Base-by-base conservation (phyloP, 176 grass and related monocot species). In the Aegilops tauschii region DNA sequence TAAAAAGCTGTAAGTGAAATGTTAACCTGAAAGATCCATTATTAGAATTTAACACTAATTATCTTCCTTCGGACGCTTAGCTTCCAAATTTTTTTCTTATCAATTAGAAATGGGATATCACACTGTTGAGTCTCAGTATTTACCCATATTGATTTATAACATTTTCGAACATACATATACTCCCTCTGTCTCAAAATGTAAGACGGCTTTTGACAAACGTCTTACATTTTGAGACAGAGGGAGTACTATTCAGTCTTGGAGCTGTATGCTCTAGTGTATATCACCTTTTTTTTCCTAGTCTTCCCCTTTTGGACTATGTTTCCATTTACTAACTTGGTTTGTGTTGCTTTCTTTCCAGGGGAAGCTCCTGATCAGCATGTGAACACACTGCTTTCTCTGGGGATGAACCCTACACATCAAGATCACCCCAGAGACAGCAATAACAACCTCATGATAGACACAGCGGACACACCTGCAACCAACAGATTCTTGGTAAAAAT, bases 281-380 rank as follows among this genome's bases (percentile, higher is more conserved):
- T 61, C 70, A 54, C 16, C 50, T 3, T 54, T 54, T 56, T 32
- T 40, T 29, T 18, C 17, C 40, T 12, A 6, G 6, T 44, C 13
- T 84, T 10, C 52, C 52, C n/a, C n/a, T 74, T 83, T 12, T 47
- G 45, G 30, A 77, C 42, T 12, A 76, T 65, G 20, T 77, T 65
- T 87, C 9, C 68, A 34, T 54, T 63, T 73, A 73, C 47, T 65
- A 76, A 68, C 45, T 59, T 69, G 49, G 45, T 49, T n/a, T 52
- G 34, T 44, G 25, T 65, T 83, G 40, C 80, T 72, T 87, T 79
- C 0, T 86, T 85, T 91, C 10, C 58, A 91, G 90, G 82, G 32
- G 82, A 91, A 70, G 32, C 72, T 78, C 82, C 77, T 82, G 63
- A 56, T 82, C 86, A 85, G 78, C 90, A 88, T 78, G 90, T 91